A percentile compares a stretch with the other conserved stretches of the same genome.
These are phyloP conservation scores for Colletotrichum neosansevieriae DNA, from an alignment of 2,329 filamentous ascomycete species.

Conservation along the genomic window DNA sequence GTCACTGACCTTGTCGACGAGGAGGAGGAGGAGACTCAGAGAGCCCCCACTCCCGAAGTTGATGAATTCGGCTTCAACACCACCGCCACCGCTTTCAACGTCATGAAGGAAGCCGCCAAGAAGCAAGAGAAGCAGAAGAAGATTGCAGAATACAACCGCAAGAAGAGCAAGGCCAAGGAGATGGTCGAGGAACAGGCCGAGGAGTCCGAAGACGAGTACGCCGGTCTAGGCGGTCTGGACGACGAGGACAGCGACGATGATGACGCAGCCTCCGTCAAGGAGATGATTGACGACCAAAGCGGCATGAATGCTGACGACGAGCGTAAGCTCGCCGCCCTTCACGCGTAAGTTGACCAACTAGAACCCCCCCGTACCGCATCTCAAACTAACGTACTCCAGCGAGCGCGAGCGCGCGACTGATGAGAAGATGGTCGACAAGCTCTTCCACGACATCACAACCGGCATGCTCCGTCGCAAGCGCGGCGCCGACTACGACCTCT, in stretches of 20 bases:
- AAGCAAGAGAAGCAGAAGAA: slow-evolving; percentile 65
- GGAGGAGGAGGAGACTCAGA: slow-evolving; percentile 49
- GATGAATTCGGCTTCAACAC: slow-evolving; percentile 54
- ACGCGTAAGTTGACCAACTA: slow-evolving; percentile 76
- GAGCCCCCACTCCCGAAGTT: slow-evolving; percentile 42
- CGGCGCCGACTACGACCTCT: slow-evolving; percentile 84
- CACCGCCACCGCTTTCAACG: slow-evolving; percentile 68
- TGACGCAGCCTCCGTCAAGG: slow-evolving; percentile 76
- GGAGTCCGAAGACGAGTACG: slow-evolving; percentile 98
- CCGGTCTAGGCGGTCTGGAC: slow-evolving; percentile 88
- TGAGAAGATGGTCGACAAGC: slow-evolving; percentile 88
- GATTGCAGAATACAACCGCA: slow-evolving; percentile 78
- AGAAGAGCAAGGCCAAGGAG: slow-evolving; percentile 86
- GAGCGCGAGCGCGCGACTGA: slow-evolving; percentile 84
- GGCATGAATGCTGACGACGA: slow-evolving; percentile 80
- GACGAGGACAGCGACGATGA: slow-evolving; percentile 87
- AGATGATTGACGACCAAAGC: slow-evolving; percentile 91
- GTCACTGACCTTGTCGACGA: slow-evolving; percentile 56
- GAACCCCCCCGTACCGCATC: not conserved
- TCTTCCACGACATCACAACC: slow-evolving; percentile 93
- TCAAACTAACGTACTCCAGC: slow-evolving; percentile 55
- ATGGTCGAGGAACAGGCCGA: slow-evolving; percentile 95
- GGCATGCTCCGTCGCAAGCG: slow-evolving; percentile 88
- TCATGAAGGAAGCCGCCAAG: slow-evolving; percentile 76
- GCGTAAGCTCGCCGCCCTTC: slow-evolving; percentile 84